Conservation (phyloP, 805 yeast genomes). For the Tetrapisispora pingtungensis region DNA sequence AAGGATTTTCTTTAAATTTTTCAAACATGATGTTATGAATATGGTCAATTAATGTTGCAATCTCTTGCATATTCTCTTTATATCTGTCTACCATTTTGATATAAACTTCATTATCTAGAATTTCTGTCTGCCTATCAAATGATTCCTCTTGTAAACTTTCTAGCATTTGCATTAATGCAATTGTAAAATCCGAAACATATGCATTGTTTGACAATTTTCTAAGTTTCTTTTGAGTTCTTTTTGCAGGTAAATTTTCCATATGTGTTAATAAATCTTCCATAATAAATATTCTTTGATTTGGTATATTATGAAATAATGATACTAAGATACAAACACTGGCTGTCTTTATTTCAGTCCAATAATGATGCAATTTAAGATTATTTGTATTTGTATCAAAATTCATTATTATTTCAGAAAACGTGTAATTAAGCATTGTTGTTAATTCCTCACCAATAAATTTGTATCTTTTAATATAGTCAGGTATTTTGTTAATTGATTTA, state of each 20-base stretch:
- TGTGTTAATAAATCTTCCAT: slow-evolving; percentile 49
- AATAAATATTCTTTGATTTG: slow-evolving; percentile 50
- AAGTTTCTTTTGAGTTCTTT: slow-evolving; percentile 28
- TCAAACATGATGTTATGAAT: slow-evolving; percentile 18
- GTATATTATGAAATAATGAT: slow-evolving; percentile 32
- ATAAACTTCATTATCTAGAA: neutral
- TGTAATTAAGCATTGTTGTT: slow-evolving; percentile 50
- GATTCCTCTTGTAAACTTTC: slow-evolving; percentile 16
- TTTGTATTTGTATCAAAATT: slow-evolving; percentile 8
- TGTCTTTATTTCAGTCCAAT: slow-evolving; percentile 16
- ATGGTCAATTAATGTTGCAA: slow-evolving; percentile 12
- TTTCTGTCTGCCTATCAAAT: neutral
- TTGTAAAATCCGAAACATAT: slow-evolving; percentile 23
- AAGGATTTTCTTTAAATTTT: slow-evolving; percentile 19
- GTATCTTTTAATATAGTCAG: slow-evolving; percentile 14
- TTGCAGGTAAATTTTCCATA: slow-evolving; percentile 39
- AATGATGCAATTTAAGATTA: slow-evolving; percentile 8
- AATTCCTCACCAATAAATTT: slow-evolving; percentile 38
- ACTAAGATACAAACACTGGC: slow-evolving; percentile 22
- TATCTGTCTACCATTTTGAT: neutral
- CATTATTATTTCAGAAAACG: slow-evolving; percentile 25
- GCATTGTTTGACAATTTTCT: slow-evolving; percentile 10
- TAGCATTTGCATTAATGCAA: slow-evolving; percentile 19
- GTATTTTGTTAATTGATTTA: slow-evolving; percentile 14
- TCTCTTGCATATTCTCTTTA: slow-evolving; percentile 1